Evolutionary conservation across 306 rosid genomes (phyloP), one percentile per base, ranked within the genome.

Genomic region (Pachyrhizus erosus): DNA sequence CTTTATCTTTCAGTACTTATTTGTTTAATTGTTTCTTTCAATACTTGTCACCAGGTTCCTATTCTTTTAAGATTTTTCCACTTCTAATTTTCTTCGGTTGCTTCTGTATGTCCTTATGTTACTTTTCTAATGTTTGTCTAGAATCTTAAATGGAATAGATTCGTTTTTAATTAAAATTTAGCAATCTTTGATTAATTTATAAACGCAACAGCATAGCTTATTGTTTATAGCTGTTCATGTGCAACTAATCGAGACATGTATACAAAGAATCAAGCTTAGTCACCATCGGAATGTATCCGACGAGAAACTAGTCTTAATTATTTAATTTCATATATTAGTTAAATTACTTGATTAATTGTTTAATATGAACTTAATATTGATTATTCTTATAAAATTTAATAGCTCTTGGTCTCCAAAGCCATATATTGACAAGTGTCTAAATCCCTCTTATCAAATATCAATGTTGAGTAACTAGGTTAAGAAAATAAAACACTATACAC

Each of bases 41-140:
- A 48, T 52, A 39, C 29, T 77, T 29, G n/a, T 48, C 60, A 46
- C 2, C 10, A 37, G 46, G 81, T 46, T 64, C 37, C 74, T 62
- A 62, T 77, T 77, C 60, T 33, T 76, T 55, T 26, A 12, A 48
- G 64, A 21, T 33, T 37, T 75, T 51, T 78, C 5, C 20, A 8
- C 9, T 34, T 67, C 60, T 24, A 31, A 23, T 23, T 48, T 10
- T 65, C 5, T 48, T 66, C 1, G 76, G 15, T 49, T 5, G 54
- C 75, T 51, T 69, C 58, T 69, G 46, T 3, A 3, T 49, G 33
- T 69, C 33, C 20, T 24, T 5, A 7, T 3, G 29, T 31, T 39
- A 54, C 70, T 26, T 69, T 37, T 79, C 67, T 26, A 61, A 10
- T 66, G 15, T 3, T 40, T 17, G 60, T 57, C 48, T 11, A 70